These are phyloP conservation scores for Phytophthora pluvialis DNA, from an alignment of 352 stramenopile genomes.

Conservation along the genomic window DNA sequence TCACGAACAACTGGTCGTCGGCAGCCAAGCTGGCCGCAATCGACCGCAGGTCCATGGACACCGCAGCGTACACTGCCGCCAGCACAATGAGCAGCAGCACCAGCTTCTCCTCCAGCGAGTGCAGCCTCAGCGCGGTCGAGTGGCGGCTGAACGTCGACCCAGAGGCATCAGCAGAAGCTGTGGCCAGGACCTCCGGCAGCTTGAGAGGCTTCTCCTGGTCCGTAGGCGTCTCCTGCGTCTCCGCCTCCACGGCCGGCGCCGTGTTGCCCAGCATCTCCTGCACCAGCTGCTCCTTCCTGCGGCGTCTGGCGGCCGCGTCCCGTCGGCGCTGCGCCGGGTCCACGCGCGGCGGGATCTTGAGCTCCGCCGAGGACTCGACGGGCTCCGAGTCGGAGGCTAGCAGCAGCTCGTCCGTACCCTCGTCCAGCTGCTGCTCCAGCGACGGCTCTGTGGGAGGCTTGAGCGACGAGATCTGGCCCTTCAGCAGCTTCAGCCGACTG, in stretches of 20 bases:
- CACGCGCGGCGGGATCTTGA: constrained; percentile 56
- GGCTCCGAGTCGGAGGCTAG: constrained; percentile 2
- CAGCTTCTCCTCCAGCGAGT: constrained; percentile 61
- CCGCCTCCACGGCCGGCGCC: not conserved
- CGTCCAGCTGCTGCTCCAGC: constrained; percentile 52
- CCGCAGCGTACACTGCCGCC: constrained; percentile 53
- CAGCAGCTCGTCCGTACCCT: constrained; percentile 54
- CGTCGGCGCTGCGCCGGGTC: constrained; percentile 70
- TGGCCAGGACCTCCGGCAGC: not conserved
- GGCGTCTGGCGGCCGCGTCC: constrained; percentile 65
- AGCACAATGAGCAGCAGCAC: constrained; percentile 61
- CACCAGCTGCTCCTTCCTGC: constrained; percentile 65
- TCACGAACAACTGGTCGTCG: constrained; percentile 58
- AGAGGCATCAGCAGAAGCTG: not conserved
- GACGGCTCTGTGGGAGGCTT: constrained; percentile 34
- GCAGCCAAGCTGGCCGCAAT: constrained; percentile 54
- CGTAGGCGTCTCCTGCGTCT: not conserved
- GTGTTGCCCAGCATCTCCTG: constrained; percentile 52
- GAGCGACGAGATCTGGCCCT: constrained; percentile 65
- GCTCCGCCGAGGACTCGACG: constrained; percentile 9
- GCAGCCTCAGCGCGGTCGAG: constrained; percentile 56
- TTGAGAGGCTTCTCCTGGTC: constrained; percentile 9
- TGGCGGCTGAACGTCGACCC: constrained; percentile 61
- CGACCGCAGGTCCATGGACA: constrained; percentile 54
- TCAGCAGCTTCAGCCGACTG: constrained; percentile 70